These are phyloP conservation scores for Penicillium waksmanii DNA, from an alignment of 495 filamentous ascomycete genomes.

Conservation along the genomic window DNA sequence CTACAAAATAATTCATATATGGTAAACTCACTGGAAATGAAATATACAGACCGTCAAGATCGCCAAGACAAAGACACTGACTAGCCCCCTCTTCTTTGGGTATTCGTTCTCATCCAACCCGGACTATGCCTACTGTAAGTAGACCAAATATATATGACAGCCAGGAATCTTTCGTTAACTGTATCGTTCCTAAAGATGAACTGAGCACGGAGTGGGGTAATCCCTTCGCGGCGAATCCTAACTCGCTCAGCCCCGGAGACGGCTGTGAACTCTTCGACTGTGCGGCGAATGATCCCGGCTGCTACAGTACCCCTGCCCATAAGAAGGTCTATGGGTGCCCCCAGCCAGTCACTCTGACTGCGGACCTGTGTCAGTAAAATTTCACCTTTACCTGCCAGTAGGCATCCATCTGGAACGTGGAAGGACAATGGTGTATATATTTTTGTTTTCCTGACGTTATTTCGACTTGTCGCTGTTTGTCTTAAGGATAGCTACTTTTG, in stretches of 20 bases:
- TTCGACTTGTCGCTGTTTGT: no score
- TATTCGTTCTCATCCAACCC: slow-evolving; percentile 35
- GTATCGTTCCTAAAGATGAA: slow-evolving; percentile 25
- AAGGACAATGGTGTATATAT: no score
- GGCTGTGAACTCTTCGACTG: slow-evolving; percentile 36
- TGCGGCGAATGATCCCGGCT: slow-evolving; percentile 31
- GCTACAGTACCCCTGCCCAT: slow-evolving; percentile 34
- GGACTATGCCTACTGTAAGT: slow-evolving; percentile 37
- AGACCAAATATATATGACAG: slow-evolving; percentile 10
- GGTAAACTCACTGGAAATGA: not conserved
- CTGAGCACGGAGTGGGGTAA: slow-evolving; percentile 36
- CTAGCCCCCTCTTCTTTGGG: slow-evolving; percentile 33
- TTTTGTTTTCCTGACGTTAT: no score
- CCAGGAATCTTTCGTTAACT: slow-evolving; percentile 14
- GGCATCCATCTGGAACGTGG: no score
- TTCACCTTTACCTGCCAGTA: not conserved
- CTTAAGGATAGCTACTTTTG: no score
- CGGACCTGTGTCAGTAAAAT: slow-evolving; percentile 27
- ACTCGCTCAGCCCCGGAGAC: slow-evolving; percentile 33
- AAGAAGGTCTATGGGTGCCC: slow-evolving; percentile 38
- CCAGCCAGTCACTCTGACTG: slow-evolving; percentile 31
- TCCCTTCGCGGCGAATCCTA: slow-evolving; percentile 32
- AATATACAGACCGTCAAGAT: slow-evolving; percentile 33
- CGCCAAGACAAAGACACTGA: slow-evolving; percentile 31
- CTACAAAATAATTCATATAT: not conserved